Percentiles rank a stretch among this genome's conserved stretches.
These are phyloP conservation scores for Rhodamnia argentea DNA, from an alignment of 345 rosid species.

Conservation along the genomic window DNA sequence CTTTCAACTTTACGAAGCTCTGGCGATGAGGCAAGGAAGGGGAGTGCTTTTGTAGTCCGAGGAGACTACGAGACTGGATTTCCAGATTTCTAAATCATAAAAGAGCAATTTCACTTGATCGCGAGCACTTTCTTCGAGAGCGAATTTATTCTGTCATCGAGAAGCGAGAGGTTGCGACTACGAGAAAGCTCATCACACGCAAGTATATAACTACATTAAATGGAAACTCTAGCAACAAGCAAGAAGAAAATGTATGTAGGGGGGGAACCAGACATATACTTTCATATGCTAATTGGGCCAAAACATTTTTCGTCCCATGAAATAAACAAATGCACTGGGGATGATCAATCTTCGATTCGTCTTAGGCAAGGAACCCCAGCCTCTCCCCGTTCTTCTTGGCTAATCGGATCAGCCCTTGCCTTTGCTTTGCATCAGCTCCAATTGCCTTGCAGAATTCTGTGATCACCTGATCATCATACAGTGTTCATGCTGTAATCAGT, in stretches of 20 bases:
- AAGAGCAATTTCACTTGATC: not conserved
- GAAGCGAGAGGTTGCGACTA: not conserved
- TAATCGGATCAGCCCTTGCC: conserved; percentile 89
- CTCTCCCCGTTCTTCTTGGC: conserved; percentile 98
- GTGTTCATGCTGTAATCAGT: not conserved
- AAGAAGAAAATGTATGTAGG: not conserved
- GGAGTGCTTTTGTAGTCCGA: not conserved
- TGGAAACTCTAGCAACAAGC: not conserved
- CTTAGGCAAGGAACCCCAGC: conserved; percentile 88
- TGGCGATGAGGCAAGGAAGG: not conserved
- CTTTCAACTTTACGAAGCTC: no score
- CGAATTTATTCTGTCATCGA: not conserved
- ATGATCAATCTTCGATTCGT: not conserved
- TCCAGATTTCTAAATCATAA: not conserved
- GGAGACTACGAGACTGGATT: not conserved
- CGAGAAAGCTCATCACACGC: not conserved
- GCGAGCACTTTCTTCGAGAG: not conserved
- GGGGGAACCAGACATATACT: not conserved
- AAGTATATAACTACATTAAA: not conserved
- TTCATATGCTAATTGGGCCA: not conserved
- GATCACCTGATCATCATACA: conserved; percentile 44
- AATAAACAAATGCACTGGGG: not conserved
- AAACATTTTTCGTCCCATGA: not conserved
- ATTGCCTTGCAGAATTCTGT: conserved; percentile 93
- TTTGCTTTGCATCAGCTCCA: conserved; percentile 93